phyloP scores from a whole-genome alignment of 2,329 filamentous ascomycete genomes.

The Aspergillus texensis region DNA sequence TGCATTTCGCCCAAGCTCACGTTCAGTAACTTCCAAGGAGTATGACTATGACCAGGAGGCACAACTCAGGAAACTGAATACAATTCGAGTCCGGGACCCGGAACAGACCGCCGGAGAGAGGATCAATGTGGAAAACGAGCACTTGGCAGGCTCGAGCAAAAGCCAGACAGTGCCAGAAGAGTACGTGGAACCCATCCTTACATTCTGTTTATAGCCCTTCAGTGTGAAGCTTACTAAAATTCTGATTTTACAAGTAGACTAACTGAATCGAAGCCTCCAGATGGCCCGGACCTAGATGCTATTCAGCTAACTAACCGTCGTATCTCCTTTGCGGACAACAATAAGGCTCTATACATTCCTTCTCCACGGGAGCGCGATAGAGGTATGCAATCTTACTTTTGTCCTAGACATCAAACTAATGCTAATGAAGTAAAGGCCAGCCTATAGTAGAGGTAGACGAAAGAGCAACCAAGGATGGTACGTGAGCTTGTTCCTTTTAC shows the following conservation, averaged over 20 bases:
- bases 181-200: neutral
- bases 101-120: neutral
- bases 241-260: neutral
- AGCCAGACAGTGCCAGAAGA: neutral
- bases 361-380: conserved; percentile 26
- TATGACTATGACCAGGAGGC: conserved; percentile 13
- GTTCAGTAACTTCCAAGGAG: neutral
- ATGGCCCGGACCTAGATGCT: neutral
- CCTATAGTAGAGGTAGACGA: conserved; percentile 30
- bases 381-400: conserved; percentile 14
- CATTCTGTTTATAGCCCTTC: neutral
- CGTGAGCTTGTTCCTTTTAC: neutral
- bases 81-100: neutral
- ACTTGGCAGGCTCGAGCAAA: neutral
- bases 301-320: neutral
- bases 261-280: neutral
- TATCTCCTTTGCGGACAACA: conserved; percentile 19
- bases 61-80: neutral
- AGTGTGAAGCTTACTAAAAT: neutral
- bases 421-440: conserved; percentile 22
- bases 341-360: conserved; percentile 30
- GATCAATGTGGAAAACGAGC: neutral
- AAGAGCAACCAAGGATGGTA: conserved; percentile 15
- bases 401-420: neutral
- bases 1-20: conserved; percentile 11